These are phyloP conservation scores for Boletus barrowsii DNA, from an alignment of 768 basidiomycete genomes.

Conservation along the genomic window DNA sequence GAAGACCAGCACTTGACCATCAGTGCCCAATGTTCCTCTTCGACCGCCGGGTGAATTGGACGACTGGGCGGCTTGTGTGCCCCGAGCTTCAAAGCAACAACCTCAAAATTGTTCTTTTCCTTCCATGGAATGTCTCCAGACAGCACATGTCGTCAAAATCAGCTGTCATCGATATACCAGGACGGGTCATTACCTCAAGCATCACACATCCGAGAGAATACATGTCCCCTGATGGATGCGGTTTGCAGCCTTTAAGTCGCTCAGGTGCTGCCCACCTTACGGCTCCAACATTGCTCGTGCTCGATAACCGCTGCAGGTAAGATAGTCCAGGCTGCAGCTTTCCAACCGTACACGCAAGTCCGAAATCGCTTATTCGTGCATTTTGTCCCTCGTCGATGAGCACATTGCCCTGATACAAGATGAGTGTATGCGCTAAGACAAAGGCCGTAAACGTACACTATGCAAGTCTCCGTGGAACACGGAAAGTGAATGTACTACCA, in stretches of 20 bases:
- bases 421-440: not conserved
- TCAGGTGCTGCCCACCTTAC: slow-evolving; percentile 2
- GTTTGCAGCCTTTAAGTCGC: not conserved
- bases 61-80: not conserved
- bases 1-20: not conserved
- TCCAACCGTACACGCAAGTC: not conserved
- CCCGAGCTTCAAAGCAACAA: not conserved
- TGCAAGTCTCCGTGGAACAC: not conserved
- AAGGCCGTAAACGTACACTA: not conserved
- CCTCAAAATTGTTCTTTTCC: not conserved
- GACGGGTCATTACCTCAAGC: not conserved
- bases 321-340: not conserved
- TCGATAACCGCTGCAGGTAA: not conserved
- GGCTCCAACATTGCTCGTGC: not conserved
- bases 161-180: not conserved
- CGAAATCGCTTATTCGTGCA: not conserved
- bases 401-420: not conserved
- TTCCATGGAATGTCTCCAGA: slow-evolving; percentile 9
- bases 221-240: not conserved
- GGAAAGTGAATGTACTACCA: not conserved
- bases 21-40: not conserved
- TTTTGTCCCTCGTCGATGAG: not conserved
- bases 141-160: not conserved
- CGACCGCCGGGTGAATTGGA: not conserved
- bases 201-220: slow-evolving; percentile 3